These are phyloP conservation scores for Ogataea kodamae DNA, from an alignment of 805 yeast genomes.

Conservation along the genomic window DNA sequence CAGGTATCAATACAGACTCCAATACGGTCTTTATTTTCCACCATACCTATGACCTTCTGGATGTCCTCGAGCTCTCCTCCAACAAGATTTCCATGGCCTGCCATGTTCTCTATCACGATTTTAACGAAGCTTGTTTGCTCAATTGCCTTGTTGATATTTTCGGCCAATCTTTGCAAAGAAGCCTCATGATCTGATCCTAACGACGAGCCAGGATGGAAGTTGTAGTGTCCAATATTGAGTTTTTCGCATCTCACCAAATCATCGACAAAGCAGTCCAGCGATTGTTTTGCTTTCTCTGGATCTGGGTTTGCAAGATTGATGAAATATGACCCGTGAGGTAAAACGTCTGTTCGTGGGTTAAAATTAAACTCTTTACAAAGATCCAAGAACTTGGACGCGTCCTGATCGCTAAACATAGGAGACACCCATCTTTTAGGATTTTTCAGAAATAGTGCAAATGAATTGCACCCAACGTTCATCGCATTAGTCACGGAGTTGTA, in stretches of 20 bases:
- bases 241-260: slow-evolving; percentile 85
- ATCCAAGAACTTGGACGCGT: slow-evolving; percentile 59
- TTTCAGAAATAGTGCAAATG: slow-evolving; percentile 88
- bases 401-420: slow-evolving; percentile 66
- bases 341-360: slow-evolving; percentile 70
- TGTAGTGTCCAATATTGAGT: slow-evolving; percentile 79
- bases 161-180: slow-evolving; percentile 69
- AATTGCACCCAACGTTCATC: slow-evolving; percentile 57
- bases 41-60: slow-evolving; percentile 64
- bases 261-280: slow-evolving; percentile 75
- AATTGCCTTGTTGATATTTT: slow-evolving; percentile 75
- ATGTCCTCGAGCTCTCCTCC: slow-evolving; percentile 81
- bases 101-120: slow-evolving; percentile 94
- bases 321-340: slow-evolving; percentile 94
- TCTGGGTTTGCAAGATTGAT: slow-evolving; percentile 94
- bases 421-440: slow-evolving; percentile 91
- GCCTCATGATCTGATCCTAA: slow-evolving; percentile 61
- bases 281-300: slow-evolving; percentile 67
- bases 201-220: slow-evolving; percentile 92
- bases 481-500: slow-evolving; percentile 39
- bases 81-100: slow-evolving; percentile 90
- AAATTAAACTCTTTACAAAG: slow-evolving; percentile 62
- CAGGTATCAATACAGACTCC: slow-evolving; percentile 97
- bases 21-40: slow-evolving; percentile 80
- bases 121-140: slow-evolving; percentile 72